Evolutionary conservation across 2,329 filamentous ascomycete genomes (phyloP).

Genomic region (Arthrobotrys pseudoclavata): DNA sequence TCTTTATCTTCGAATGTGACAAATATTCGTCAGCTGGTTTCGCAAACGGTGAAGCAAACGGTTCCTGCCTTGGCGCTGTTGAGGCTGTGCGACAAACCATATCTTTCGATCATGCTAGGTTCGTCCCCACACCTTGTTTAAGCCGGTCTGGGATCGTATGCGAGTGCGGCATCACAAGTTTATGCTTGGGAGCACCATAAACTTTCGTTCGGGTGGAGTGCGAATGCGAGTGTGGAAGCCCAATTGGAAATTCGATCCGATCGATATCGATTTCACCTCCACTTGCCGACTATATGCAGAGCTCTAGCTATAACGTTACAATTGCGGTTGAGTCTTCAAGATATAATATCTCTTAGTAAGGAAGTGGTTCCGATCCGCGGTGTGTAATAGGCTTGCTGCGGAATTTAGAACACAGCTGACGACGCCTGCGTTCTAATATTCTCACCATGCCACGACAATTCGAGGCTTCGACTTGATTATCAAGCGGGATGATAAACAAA

Average conservation of each 20-base stretch:
- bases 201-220: not conserved
- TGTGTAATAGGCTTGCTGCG: not conserved
- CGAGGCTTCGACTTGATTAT: constrained; percentile 5
- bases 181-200: not conserved
- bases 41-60: constrained; percentile 2
- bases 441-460: not conserved
- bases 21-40: constrained; percentile 59
- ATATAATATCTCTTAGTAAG: not conserved
- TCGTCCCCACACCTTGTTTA: not conserved
- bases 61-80: constrained; percentile 51
- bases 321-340: not conserved
- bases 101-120: not conserved
- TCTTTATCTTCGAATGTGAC: constrained; percentile 25
- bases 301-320: constrained; percentile 4
- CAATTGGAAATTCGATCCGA: constrained; percentile 10
- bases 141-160: constrained; percentile 14
- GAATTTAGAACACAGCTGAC: constrained; percentile 6
- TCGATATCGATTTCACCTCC: not conserved
- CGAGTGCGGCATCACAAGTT: constrained; percentile 28
- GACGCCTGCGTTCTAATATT: not conserved
- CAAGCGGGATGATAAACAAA: not conserved
- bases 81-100: constrained; percentile 51
- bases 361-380: constrained; percentile 18
- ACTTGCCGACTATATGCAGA: not conserved
- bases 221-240: not conserved